Percentiles rank a stretch among this genome's conserved stretches.
Conservation (phyloP, 78 protist genomes). For the Planoprotostelium fungivorum region DNA sequence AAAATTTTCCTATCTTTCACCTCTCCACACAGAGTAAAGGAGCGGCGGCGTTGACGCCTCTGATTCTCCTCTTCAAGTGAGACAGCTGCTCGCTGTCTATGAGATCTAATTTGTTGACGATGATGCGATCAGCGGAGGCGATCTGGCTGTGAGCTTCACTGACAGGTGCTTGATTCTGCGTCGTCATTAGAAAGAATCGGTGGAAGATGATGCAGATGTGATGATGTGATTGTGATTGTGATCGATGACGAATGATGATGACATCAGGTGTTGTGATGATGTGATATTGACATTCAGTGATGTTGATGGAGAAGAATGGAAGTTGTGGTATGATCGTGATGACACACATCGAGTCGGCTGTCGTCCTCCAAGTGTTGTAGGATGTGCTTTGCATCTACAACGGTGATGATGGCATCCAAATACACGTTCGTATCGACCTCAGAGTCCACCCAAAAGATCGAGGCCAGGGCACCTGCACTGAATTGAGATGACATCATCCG, state of each 20-base stretch:
- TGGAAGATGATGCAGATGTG: slow-evolving; percentile 6
- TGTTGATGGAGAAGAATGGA: too few relatives aligned
- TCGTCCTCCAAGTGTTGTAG: slow-evolving; percentile 31
- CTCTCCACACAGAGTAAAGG: neutral
- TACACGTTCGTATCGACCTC: slow-evolving; percentile 25
- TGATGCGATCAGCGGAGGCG: slow-evolving; percentile 66
- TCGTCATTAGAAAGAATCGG: neutral
- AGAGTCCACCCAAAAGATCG: slow-evolving; percentile 55
- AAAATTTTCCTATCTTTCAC: too few relatives aligned
- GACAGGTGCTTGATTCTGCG: neutral
- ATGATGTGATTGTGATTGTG: too few relatives aligned
- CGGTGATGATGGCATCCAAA: slow-evolving; percentile 65
- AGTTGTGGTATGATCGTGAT: too few relatives aligned
- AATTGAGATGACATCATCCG: neutral
- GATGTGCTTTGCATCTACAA: slow-evolving; percentile 64
- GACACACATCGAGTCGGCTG: too few relatives aligned
- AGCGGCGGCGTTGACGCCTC: slow-evolving; percentile 46
- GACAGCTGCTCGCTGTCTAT: slow-evolving; percentile 19
- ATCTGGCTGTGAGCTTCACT: slow-evolving; percentile 60
- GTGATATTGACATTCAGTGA: too few relatives aligned
- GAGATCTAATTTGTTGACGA: slow-evolving; percentile 65
- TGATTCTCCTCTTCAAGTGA: neutral
- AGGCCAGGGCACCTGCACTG: neutral
- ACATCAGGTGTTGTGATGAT: too few relatives aligned
- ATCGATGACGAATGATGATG: too few relatives aligned